Percentiles rank a stretch among this genome's conserved stretches.
These are phyloP conservation scores for Orobanche coerulescens DNA, from an alignment of 257 asterid genomes.

Conservation along the genomic window DNA sequence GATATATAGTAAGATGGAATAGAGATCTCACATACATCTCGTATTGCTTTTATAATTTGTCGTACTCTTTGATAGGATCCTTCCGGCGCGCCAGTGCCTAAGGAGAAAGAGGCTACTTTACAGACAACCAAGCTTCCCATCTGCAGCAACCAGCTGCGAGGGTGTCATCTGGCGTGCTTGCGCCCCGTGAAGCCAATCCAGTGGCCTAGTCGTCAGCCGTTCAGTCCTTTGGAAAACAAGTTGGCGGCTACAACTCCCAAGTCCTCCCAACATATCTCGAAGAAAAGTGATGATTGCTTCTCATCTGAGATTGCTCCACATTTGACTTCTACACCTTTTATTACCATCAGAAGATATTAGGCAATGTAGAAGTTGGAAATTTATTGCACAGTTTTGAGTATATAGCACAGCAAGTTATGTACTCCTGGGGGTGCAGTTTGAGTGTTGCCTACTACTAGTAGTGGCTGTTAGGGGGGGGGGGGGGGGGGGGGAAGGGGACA, in stretches of 20 bases:
- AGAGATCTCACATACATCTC: too few relatives aligned
- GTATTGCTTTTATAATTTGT: too few relatives aligned
- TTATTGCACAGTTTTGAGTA: conserved; percentile 21
- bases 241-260: conserved; percentile 41
- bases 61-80: too few relatives aligned
- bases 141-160: conserved; percentile 45
- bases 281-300: conserved; percentile 27
- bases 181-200: conserved; percentile 39
- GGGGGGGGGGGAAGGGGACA: neutral
- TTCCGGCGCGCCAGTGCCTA: conserved; percentile 58
- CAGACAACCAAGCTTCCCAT: conserved; percentile 49
- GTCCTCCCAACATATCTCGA: conserved; percentile 18
- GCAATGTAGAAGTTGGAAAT: neutral
- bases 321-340: conserved; percentile 46
- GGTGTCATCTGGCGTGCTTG: conserved; percentile 53
- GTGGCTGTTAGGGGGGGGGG: too few relatives aligned
- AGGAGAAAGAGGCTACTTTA: conserved; percentile 48
- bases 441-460: neutral
- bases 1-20: too few relatives aligned
- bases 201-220: conserved; percentile 33
- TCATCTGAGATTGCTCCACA: conserved; percentile 37
- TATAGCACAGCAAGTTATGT: conserved; percentile 20
- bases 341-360: conserved; percentile 37
- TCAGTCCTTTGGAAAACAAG: conserved; percentile 47
- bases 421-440: conserved; percentile 33